phyloP scores from a whole-genome alignment of 2,329 filamentous ascomycete genomes.

The Trichophyton mentagrophytes region DNA sequence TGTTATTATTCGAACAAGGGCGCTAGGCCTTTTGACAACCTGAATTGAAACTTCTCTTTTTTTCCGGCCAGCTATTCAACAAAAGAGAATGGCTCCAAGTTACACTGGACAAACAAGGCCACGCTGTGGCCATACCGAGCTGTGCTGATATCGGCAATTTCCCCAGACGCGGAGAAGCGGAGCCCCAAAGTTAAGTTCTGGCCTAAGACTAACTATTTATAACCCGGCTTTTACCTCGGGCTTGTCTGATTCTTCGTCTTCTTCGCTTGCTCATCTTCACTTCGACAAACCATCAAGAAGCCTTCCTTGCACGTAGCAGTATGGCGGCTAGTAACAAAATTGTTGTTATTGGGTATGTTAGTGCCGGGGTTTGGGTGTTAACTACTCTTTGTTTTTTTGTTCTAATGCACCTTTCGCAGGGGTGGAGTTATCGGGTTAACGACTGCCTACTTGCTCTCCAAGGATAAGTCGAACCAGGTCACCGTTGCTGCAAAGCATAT shows the following conservation, averaged over 20 bases:
- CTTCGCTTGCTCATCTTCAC: not conserved
- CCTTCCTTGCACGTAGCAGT: not conserved
- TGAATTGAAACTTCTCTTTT: no score
- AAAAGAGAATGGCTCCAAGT: no score
- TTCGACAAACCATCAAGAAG: no score
- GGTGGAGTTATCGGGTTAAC: slow-evolving; percentile 56
- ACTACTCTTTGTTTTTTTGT: not conserved
- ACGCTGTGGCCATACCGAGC: no score
- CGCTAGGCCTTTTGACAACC: no score
- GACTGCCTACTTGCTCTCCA: slow-evolving; percentile 49
- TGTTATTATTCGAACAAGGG: no score
- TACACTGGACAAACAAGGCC: no score
- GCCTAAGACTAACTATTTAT: not conserved
- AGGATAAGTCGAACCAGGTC: slow-evolving; percentile 44
- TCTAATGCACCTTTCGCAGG: slow-evolving; percentile 24
- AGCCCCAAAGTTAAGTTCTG: no score
- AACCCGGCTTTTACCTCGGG: not conserved
- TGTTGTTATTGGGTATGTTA: slow-evolving; percentile 28
- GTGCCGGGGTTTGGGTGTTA: not conserved
- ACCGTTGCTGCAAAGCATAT: slow-evolving; percentile 77
- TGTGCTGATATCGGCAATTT: no score
- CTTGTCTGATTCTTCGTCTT: not conserved
- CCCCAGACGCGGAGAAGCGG: no score
- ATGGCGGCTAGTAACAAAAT: slow-evolving; percentile 21
- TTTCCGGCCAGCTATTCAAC: no score